A percentile compares a stretch with the other conserved stretches of the same genome.
These are phyloP conservation scores for Fragilaria crotonensis DNA, from an alignment of 108 stramenopile genomes.

Conservation along the genomic window DNA sequence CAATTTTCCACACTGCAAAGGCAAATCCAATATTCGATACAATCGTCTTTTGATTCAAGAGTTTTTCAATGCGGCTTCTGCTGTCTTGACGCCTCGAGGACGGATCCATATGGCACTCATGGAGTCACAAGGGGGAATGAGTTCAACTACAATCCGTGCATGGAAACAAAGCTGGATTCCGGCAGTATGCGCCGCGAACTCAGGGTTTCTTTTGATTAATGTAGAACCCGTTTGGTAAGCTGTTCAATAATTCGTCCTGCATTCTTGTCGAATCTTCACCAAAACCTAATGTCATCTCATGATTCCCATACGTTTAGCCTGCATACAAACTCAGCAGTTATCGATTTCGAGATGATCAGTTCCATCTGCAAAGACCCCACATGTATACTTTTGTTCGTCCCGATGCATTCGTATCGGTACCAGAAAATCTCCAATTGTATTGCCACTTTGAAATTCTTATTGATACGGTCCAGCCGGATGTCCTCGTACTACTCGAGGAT, in stretches of 20 bases:
- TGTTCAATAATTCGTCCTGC: not conserved
- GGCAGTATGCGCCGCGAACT: slow-evolving; percentile 9
- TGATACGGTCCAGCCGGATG: no score
- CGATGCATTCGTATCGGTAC: not conserved
- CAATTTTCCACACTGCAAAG: slow-evolving; percentile 20
- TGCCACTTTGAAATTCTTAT: slow-evolving; percentile 3
- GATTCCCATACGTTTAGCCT: not conserved
- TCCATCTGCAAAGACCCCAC: not conserved
- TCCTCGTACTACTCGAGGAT: no score
- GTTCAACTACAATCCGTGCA: not conserved
- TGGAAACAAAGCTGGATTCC: slow-evolving; percentile 18
- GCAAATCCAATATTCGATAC: slow-evolving; percentile 7
- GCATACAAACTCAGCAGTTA: not conserved
- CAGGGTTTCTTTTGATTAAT: slow-evolving; percentile 1
- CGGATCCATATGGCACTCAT: slow-evolving; percentile 11
- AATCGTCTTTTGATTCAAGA: slow-evolving; percentile 9
- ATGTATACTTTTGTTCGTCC: slow-evolving; percentile 3
- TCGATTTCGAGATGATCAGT: slow-evolving; percentile 2
- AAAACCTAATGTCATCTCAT: not conserved
- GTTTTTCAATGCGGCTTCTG: slow-evolving; percentile 1
- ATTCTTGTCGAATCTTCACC: not conserved
- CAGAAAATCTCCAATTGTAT: slow-evolving; percentile 8
- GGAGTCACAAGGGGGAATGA: slow-evolving; percentile 9
- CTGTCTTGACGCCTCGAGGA: not conserved
- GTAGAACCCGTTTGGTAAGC: not conserved